phyloP scores from a whole-genome alignment of 2,329 filamentous ascomycete genomes.

The Cryoendolithus antarcticus region DNA sequence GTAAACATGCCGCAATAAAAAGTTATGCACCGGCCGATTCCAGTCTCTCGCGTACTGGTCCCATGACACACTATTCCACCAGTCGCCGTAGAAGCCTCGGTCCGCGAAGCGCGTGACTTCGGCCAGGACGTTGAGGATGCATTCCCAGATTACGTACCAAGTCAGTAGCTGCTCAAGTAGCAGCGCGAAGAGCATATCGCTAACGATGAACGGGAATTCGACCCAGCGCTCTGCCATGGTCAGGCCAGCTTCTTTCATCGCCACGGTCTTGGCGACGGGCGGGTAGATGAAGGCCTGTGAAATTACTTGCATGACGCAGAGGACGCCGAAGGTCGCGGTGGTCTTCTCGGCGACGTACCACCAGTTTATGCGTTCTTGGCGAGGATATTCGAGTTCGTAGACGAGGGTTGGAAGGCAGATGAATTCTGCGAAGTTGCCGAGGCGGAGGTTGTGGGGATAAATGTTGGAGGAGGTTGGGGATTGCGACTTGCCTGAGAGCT shows the following conservation, averaged over 20 bases:
- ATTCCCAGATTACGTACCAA: slow-evolving; percentile 72
- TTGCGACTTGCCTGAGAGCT: slow-evolving; percentile 47
- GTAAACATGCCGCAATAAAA: slow-evolving; percentile 67
- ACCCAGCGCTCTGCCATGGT: slow-evolving; percentile 48
- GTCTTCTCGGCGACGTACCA: slow-evolving; percentile 62
- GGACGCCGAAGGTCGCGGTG: slow-evolving; percentile 56
- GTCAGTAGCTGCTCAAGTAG: slow-evolving; percentile 65
- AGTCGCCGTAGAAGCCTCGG: slow-evolving; percentile 50
- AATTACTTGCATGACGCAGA: slow-evolving; percentile 68
- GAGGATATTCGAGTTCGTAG: slow-evolving; percentile 68
- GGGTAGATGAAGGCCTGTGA: slow-evolving; percentile 69
- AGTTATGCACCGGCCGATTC: slow-evolving; percentile 72
- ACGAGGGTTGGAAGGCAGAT: slow-evolving; percentile 63
- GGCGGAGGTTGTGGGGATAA: slow-evolving; percentile 60
- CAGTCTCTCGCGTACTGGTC: slow-evolving; percentile 71
- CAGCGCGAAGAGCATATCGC: slow-evolving; percentile 64
- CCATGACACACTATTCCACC: slow-evolving; percentile 47
- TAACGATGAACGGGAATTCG: slow-evolving; percentile 63
- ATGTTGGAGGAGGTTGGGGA: slow-evolving; percentile 35
- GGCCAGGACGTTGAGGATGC: slow-evolving; percentile 57
- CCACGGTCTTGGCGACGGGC: slow-evolving; percentile 53
- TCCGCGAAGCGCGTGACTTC: slow-evolving; percentile 69
- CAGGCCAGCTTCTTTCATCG: slow-evolving; percentile 55
- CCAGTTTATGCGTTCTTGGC: slow-evolving; percentile 59
- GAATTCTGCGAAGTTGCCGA: slow-evolving; percentile 57